Evolutionary conservation across 1,139 yeast genomes (phyloP).

Genomic region (Diutina catenulata): DNA sequence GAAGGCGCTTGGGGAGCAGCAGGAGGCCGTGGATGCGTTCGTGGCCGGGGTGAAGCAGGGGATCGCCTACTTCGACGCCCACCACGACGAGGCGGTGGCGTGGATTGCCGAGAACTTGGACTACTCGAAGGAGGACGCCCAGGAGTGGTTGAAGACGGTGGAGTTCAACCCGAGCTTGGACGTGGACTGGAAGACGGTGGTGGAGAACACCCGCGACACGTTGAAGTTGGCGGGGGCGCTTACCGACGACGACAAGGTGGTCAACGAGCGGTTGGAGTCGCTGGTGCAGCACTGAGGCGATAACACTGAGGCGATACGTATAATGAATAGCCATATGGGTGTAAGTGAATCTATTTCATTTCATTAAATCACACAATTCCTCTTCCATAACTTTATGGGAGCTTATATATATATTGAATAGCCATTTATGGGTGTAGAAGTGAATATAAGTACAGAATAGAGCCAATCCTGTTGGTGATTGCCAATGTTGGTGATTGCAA

Average conservation of each 20-base stretch:
- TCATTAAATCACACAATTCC: too few relatives aligned
- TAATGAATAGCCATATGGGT: too few relatives aligned
- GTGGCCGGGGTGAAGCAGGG: conserved; percentile 53
- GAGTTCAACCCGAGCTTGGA: conserved; percentile 39
- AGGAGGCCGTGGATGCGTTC: conserved; percentile 27
- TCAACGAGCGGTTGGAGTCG: conserved; percentile 15
- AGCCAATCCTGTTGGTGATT: too few relatives aligned
- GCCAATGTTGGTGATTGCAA: too few relatives aligned
- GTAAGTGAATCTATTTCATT: too few relatives aligned
- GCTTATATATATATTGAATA: too few relatives aligned
- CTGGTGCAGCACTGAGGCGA: too few relatives aligned
- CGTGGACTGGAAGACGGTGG: conserved; percentile 40
- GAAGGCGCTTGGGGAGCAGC: conserved; percentile 18
- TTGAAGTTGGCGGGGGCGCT: conserved; percentile 52
- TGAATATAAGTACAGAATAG: too few relatives aligned
- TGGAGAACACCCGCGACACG: conserved; percentile 47
- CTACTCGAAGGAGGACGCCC: conserved; percentile 67
- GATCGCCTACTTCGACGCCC: conserved; percentile 44
- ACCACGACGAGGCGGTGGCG: conserved; percentile 55
- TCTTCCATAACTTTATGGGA: too few relatives aligned
- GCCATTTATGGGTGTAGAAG: too few relatives aligned
- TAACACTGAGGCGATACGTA: too few relatives aligned
- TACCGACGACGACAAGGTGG: conserved; percentile 21
- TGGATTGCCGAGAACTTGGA: conserved; percentile 60
- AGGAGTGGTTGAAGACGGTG: conserved; percentile 71